Conservation (phyloP, 2,329 filamentous ascomycete species). For the Teratosphaeria viscida region DNA sequence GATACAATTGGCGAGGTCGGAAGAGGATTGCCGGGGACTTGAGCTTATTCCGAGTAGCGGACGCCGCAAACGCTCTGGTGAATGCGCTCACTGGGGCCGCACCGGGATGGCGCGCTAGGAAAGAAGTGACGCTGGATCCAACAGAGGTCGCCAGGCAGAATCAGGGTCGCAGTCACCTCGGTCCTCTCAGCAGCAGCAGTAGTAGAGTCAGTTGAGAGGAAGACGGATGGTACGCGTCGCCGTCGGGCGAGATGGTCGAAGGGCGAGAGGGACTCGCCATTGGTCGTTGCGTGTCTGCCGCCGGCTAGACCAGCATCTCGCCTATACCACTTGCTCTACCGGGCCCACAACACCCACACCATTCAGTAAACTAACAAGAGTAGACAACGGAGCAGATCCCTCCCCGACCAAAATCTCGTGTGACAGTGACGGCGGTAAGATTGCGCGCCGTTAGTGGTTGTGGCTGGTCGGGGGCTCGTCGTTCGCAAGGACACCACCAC, state of each 20-base stretch:
- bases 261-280: not conserved
- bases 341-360: not conserved
- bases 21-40: not conserved
- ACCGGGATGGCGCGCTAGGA: not conserved
- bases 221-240: not conserved
- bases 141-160: not conserved
- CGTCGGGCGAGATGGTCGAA: not conserved
- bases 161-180: not conserved
- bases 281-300: not conserved
- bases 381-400: not conserved
- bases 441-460: not conserved
- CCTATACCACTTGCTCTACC: not conserved
- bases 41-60: not conserved
- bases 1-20: not conserved
- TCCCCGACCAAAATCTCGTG: not conserved
- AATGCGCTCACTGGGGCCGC: not conserved
- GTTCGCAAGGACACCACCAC: not conserved
- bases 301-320: not conserved
- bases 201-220: not conserved
- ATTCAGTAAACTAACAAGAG: not conserved
- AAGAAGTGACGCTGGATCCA: not conserved
- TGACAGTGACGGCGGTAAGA: not conserved
- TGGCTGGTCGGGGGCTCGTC: not conserved
- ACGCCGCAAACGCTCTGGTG: not conserved
- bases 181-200: not conserved